Base-by-base conservation (phyloP, 1,284 basidiomycete species). In the Porogramme epimiltina region DNA sequence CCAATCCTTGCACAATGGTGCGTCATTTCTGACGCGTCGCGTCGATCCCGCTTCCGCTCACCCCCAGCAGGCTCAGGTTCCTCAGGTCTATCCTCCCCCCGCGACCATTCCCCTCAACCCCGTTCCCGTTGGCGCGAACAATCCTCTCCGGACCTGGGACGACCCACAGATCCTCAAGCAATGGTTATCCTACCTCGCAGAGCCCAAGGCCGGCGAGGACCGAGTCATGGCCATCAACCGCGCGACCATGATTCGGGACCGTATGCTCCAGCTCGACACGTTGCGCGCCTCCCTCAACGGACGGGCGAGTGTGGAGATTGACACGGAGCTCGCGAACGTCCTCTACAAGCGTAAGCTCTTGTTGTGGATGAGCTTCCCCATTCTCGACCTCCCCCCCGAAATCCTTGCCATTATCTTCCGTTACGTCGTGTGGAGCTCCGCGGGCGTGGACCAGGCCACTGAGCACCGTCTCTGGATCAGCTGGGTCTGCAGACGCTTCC, bases 351-450 rank as follows among this genome's bases (percentile, higher is more conserved):
- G 65, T 47, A 66, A 68, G 48, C 36, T 73, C 51, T 51, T 72
- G n/a, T 69, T 70, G 45, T 81, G 72, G 69, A 67, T 70, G 34
- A 49, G 72, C 42, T 87, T 89, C 65, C 78, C 77, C 36, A 71
- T 88, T 51, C 78, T 80, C 64, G 73, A 81, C 37, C 73, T 89
- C 8, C 87, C 87, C 2, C 62, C 68, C 28, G 87, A 89, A 64
- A 82, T 89, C 54, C 67, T 88, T 52, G 68, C 67, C 65, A 76
- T 79, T 51, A 86, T 89, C 55, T 79, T 89, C 56, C 79, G 78
- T 51, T 71, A 73, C 56, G 76, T 80, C 38, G 71, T 74, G 41
- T 82, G 79, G 79, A 75, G 78, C 23, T 62, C 72, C 13, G 54
- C 54, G 26, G 64, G 70, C 44, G 69, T 74, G 2, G 49, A 56